Conservation (phyloP, 2,329 filamentous ascomycete species). For the Clarireedia hainanense region DNA sequence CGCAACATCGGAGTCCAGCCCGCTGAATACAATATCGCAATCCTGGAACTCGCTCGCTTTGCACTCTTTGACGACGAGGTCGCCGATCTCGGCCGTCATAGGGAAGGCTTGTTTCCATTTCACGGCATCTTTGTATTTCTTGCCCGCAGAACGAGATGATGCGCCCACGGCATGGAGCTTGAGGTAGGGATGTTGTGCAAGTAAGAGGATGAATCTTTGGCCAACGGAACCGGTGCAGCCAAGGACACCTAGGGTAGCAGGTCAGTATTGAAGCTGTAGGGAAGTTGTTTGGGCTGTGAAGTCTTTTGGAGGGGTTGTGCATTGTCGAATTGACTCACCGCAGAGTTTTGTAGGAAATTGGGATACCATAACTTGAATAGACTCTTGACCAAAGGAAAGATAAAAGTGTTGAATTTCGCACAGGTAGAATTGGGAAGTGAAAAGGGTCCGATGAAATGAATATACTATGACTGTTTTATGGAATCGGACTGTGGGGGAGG, state of each 20-base stretch:
- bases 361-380: slow-evolving; percentile 12
- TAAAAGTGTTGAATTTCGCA: background rate
- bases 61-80: slow-evolving; percentile 81
- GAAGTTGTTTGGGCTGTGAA: background rate
- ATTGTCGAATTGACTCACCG: slow-evolving; percentile 22
- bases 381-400: background rate
- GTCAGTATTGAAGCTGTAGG: background rate
- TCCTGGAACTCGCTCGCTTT: slow-evolving; percentile 73
- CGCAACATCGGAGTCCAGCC: slow-evolving; percentile 85
- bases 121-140: slow-evolving; percentile 90
- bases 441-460: background rate
- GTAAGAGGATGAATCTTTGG: slow-evolving; percentile 88
- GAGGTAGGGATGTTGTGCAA: slow-evolving; percentile 81
- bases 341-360: slow-evolving; percentile 50
- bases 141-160: slow-evolving; percentile 80
- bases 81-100: slow-evolving; percentile 67
- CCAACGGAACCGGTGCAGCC: slow-evolving; percentile 92
- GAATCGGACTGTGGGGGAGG: background rate
- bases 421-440: background rate
- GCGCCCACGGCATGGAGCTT: slow-evolving; percentile 84
- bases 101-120: slow-evolving; percentile 87
- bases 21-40: slow-evolving; percentile 90
- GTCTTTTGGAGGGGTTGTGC: slow-evolving; percentile 6
- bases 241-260: slow-evolving; percentile 53
- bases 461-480: background rate